These are phyloP conservation scores for Pseudogymnoascus sp. DNA, from an alignment of 2,329 filamentous ascomycete genomes.

Conservation along the genomic window DNA sequence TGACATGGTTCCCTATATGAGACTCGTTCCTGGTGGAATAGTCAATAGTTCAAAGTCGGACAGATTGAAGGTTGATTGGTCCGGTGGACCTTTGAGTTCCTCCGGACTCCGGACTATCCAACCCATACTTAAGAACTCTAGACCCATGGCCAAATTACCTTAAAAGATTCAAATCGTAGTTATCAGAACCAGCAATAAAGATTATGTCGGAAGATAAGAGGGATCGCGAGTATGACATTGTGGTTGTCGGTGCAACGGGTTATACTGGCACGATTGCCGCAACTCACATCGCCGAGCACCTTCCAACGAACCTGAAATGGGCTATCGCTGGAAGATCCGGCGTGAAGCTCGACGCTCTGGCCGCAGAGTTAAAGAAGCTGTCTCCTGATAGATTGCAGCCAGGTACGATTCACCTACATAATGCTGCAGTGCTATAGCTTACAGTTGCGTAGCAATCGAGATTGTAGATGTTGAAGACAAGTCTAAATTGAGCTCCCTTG, in stretches of 20 bases:
- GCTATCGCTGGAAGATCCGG: conserved; percentile 76
- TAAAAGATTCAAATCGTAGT: not conserved
- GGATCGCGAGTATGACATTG: conserved; percentile 51
- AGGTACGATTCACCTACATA: conserved; percentile 41
- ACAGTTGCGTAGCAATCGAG: conserved; percentile 42
- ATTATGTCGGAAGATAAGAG: not conserved
- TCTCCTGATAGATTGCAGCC: conserved; percentile 67
- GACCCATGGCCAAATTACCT: not conserved
- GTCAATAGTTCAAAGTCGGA: not conserved
- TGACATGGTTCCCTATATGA: too few relatives aligned
- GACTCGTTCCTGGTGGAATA: too few relatives aligned
- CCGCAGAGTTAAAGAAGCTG: conserved; percentile 57
- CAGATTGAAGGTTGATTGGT: not conserved
- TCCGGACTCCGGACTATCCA: not conserved
- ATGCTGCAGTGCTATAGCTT: not conserved
- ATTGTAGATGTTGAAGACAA: conserved; percentile 41
- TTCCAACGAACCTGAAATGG: conserved; percentile 79
- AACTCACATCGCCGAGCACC: conserved; percentile 64
- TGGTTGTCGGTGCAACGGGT: conserved; percentile 65
- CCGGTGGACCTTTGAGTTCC: not conserved
- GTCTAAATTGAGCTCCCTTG: conserved; percentile 42
- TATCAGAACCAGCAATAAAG: not conserved
- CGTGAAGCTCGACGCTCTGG: conserved; percentile 64
- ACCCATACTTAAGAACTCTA: not conserved
- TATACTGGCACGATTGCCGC: conserved; percentile 77